Percentiles rank a stretch among this genome's conserved stretches.
phyloP scores from a whole-genome alignment of 495 filamentous ascomycete species.

The Annulohypoxylon moriforme region DNA sequence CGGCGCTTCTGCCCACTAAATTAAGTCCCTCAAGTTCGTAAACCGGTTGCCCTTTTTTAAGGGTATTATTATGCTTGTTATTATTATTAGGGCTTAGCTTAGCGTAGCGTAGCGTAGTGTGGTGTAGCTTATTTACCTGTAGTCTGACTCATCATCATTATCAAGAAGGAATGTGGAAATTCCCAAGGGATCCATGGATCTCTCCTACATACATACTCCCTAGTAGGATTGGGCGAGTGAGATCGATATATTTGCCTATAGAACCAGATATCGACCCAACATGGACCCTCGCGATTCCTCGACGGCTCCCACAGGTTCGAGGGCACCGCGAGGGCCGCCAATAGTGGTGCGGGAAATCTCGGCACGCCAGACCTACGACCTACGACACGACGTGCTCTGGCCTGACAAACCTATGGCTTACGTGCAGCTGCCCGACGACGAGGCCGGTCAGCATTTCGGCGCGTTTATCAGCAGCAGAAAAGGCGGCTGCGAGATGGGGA shows the following conservation, averaged over 20 bases:
- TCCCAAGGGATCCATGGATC: background rate
- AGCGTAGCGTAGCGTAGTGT: background rate
- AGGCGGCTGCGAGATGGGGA: background rate
- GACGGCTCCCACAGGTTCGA: background rate
- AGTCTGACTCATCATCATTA: constrained; percentile 35
- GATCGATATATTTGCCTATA: constrained; percentile 11
- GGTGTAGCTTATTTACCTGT: background rate
- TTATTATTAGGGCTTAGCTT: background rate
- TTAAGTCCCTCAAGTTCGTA: constrained; percentile 11
- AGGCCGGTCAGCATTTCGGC: constrained; percentile 36
- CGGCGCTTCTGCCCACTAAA: constrained; percentile 24
- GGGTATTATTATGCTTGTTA: background rate
- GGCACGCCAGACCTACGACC: constrained; percentile 32
- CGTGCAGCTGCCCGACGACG: constrained; percentile 44
- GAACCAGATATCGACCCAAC: constrained; percentile 35
- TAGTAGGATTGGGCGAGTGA: background rate
- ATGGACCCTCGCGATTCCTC: constrained; percentile 33
- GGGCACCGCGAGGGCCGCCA: constrained; percentile 8
- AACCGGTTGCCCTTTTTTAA: background rate
- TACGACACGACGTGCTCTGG: constrained; percentile 42
- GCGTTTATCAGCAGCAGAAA: constrained; percentile 12
- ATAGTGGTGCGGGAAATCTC: constrained; percentile 29
- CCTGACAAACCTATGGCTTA: constrained; percentile 41
- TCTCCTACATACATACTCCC: background rate
- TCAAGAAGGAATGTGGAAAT: too few relatives aligned